These are phyloP conservation scores for Penicillium nordicum DNA, from an alignment of 2,329 filamentous ascomycete genomes.

Conservation along the genomic window DNA sequence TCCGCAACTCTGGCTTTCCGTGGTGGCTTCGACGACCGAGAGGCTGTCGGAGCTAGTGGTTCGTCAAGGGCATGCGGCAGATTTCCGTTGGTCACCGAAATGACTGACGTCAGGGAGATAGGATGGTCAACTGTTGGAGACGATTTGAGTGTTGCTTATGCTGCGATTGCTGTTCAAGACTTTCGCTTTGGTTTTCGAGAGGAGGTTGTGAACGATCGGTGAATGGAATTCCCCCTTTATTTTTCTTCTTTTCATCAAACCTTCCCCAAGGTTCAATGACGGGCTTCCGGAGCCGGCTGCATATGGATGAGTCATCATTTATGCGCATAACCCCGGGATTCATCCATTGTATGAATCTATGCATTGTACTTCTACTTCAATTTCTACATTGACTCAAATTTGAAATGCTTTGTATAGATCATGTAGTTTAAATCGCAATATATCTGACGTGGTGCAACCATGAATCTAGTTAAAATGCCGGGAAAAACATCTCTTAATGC, in stretches of 20 bases:
- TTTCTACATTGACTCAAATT: too few species aligned
- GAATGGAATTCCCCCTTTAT: neutral
- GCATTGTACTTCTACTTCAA: too few species aligned
- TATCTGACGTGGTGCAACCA: neutral
- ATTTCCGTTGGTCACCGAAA: constrained; percentile 3
- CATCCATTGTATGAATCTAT: neutral
- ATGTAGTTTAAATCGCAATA: neutral
- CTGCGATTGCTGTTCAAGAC: neutral
- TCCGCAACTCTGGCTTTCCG: neutral
- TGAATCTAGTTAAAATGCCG: neutral
- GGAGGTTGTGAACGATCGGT: neutral
- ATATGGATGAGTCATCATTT: constrained; percentile 1
- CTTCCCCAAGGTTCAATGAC: constrained; percentile 1
- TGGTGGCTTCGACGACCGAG: constrained; percentile 3
- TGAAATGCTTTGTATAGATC: neutral
- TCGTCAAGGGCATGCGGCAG: constrained; percentile 8
- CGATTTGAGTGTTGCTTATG: neutral
- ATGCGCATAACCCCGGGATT: neutral
- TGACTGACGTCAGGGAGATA: constrained; percentile 28
- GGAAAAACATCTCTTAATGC: neutral
- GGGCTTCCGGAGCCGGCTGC: neutral
- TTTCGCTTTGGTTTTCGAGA: neutral
- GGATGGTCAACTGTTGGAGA: neutral
- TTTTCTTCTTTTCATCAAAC: constrained; percentile 3
- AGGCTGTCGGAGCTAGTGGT: constrained; percentile 7